A percentile compares a stretch with the other conserved stretches of the same genome.
Evolutionary conservation across 768 basidiomycete species (phyloP).

Genomic region (Mycena floridula): DNA sequence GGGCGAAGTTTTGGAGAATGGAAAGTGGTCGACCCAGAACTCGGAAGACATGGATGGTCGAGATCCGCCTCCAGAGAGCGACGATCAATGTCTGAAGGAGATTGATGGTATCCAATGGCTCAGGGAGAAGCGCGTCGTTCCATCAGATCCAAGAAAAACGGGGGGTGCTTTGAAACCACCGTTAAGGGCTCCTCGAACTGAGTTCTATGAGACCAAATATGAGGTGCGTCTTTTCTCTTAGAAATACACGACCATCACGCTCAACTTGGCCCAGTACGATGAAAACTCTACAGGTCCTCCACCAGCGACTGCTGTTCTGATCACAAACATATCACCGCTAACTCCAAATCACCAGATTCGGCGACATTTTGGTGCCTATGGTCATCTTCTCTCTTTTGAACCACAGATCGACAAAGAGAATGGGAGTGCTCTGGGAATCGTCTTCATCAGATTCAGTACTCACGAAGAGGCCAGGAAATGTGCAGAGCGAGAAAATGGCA

Average conservation of each 20-base stretch:
- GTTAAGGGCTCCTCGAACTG: background rate
- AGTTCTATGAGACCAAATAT: conserved; percentile 44
- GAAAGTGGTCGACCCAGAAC: conserved; percentile 10
- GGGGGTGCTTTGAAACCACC: background rate
- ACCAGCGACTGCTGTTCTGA: conserved; percentile 68
- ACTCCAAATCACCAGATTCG: conserved; percentile 62
- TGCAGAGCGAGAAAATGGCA: conserved; percentile 60
- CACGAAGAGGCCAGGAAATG: conserved; percentile 68
- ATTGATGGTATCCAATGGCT: background rate
- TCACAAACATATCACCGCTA: conserved; percentile 66
- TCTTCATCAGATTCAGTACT: conserved; percentile 59
- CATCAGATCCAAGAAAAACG: background rate
- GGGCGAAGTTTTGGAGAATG: conserved; percentile 47
- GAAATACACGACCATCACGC: too few relatives aligned
- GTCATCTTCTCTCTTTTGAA: conserved; percentile 61
- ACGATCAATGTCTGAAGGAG: background rate
- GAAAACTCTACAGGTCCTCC: conserved; percentile 62
- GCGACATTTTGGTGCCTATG: conserved; percentile 58
- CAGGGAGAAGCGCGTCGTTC: background rate
- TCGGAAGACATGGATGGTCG: too few relatives aligned
- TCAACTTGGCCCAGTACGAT: conserved; percentile 53
- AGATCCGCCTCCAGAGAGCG: background rate
- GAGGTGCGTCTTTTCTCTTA: conserved; percentile 33
- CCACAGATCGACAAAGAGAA: conserved; percentile 72
- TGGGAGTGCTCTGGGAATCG: conserved; percentile 80